Evolutionary conservation across 495 filamentous ascomycete genomes (phyloP), one percentile per base, ranked within the genome.

Genomic region (Elasticomyces elasticus): DNA sequence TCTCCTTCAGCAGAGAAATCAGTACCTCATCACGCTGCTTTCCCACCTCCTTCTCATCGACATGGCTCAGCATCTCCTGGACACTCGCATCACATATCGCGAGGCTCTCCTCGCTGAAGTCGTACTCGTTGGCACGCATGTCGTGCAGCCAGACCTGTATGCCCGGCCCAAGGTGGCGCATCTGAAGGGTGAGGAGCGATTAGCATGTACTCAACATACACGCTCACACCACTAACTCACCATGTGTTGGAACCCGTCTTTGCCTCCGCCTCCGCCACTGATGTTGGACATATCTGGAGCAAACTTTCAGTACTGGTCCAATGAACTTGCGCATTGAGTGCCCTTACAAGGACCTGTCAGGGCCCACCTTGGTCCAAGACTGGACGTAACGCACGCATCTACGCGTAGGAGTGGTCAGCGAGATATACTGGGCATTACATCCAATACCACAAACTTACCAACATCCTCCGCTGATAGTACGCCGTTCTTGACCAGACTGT

Each of bases 301-400:
- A n/a, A n/a, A n/a, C n/a, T n/a, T n/a, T n/a, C n/a, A n/a, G n/a
- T n/a, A n/a, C n/a, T n/a, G n/a, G n/a, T n/a, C n/a, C n/a, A n/a
- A n/a, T n/a, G n/a, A n/a, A n/a, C n/a, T n/a, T n/a, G n/a, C n/a
- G n/a, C n/a, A n/a, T 33, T 33, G 30, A 7, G 30, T 33, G 30
- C 7, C 30, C 30, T 33, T 33, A 33, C 30, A 33, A 15, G 60
- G 60, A 0, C 60, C 57, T 25, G 52, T 57, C 25, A 60, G 30
- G 5, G 57, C 38, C 60, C 58, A 63, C n/a, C 57, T 43, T 10
- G 54, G 48, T 17, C 60, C 60, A 7, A 60, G 45, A 37, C 57
- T 49, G 13, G 38, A 30, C 19, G 53, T 61, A 28, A 61, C 49
- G 26, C 53, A 52, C 2, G 43, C 26, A 47, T 63, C 61, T 42